A percentile compares a stretch with the other conserved stretches of the same genome.
These are phyloP conservation scores for Arthrobotrys iridis DNA, from an alignment of 2,329 filamentous ascomycete species.

Conservation along the genomic window DNA sequence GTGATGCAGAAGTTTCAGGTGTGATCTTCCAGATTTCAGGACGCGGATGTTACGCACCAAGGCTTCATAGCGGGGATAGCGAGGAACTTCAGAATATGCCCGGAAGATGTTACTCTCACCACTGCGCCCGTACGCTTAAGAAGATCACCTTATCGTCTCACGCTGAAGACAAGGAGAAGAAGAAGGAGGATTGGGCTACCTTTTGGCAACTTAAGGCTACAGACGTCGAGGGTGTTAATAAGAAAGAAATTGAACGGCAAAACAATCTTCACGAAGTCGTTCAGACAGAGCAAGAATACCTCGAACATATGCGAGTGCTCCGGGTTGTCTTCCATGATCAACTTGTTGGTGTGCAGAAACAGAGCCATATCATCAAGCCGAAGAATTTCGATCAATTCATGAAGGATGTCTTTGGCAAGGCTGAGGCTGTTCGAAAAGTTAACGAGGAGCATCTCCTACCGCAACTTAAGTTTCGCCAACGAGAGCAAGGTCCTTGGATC, in stretches of 20 bases:
- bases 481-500: slow-evolving; percentile 95
- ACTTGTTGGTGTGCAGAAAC: slow-evolving; percentile 68
- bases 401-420: slow-evolving; percentile 85
- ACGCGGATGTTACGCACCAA: slow-evolving; percentile 87
- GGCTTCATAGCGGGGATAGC: slow-evolving; percentile 74
- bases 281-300: slow-evolving; percentile 88
- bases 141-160: slow-evolving; percentile 88
- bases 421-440: slow-evolving; percentile 85
- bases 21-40: slow-evolving; percentile 94
- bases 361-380: slow-evolving; percentile 73
- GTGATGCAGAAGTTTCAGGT: slow-evolving; percentile 78
- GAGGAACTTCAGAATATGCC: slow-evolving; percentile 66
- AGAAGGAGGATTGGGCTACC: slow-evolving; percentile 84
- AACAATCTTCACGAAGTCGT: slow-evolving; percentile 96
- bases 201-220: slow-evolving; percentile 87
- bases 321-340: slow-evolving; percentile 82
- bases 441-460: slow-evolving; percentile 93
- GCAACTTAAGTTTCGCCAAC: slow-evolving; percentile 94
- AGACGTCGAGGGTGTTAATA: slow-evolving; percentile 74
- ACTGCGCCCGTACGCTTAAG: slow-evolving; percentile 92
- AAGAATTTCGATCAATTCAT: slow-evolving; percentile 83
- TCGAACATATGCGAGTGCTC: slow-evolving; percentile 87
- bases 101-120: slow-evolving; percentile 89
- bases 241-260: slow-evolving; percentile 90
- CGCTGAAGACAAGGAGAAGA: slow-evolving; percentile 73